Percentiles rank a stretch among this genome's conserved stretches.
phyloP scores from a whole-genome alignment of 1,139 yeast genomes.

The Kodamaea ohmeri region DNA sequence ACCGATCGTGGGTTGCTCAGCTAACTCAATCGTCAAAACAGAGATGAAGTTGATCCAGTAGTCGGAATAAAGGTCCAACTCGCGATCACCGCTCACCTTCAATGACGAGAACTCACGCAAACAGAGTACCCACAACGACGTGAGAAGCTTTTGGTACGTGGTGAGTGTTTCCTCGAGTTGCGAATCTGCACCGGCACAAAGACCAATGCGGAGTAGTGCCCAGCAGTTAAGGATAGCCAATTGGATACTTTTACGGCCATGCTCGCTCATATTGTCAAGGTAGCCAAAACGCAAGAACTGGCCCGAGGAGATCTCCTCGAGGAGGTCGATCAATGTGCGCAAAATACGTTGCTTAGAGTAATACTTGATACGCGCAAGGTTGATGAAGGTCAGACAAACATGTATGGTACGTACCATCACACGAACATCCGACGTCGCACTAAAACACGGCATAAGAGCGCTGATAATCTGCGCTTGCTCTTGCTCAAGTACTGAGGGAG shows the following conservation, averaged over 20 bases:
- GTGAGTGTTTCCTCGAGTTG: conserved; percentile 46
- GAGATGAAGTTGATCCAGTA: conserved; percentile 81
- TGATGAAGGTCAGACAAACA: conserved; percentile 75
- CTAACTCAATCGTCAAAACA: conserved; percentile 68
- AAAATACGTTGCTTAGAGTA: conserved; percentile 60
- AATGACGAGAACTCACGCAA: conserved; percentile 71
- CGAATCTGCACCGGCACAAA: conserved; percentile 28
- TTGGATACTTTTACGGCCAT: conserved; percentile 62
- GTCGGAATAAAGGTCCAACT: conserved; percentile 54
- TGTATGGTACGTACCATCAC: conserved; percentile 77
- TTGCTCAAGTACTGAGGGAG: conserved; percentile 67
- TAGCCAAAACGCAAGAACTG: conserved; percentile 43
- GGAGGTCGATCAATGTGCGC: conserved; percentile 61
- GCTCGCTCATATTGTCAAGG: conserved; percentile 45
- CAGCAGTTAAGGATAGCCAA: conserved; percentile 79
- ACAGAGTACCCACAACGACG: conserved; percentile 77
- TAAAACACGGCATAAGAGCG: conserved; percentile 88
- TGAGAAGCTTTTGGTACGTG: conserved; percentile 58
- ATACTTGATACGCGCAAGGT: conserved; percentile 44
- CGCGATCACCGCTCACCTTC: conserved; percentile 47
- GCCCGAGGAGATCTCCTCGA: conserved; percentile 58
- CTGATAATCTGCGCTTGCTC: conserved; percentile 94
- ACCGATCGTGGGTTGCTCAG: conserved; percentile 45
- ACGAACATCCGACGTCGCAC: conserved; percentile 65
- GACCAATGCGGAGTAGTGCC: conserved; percentile 71